Evolutionary conservation across 805 yeast genomes (phyloP).

Genomic region (Nakazawaea ishiwadae): DNA sequence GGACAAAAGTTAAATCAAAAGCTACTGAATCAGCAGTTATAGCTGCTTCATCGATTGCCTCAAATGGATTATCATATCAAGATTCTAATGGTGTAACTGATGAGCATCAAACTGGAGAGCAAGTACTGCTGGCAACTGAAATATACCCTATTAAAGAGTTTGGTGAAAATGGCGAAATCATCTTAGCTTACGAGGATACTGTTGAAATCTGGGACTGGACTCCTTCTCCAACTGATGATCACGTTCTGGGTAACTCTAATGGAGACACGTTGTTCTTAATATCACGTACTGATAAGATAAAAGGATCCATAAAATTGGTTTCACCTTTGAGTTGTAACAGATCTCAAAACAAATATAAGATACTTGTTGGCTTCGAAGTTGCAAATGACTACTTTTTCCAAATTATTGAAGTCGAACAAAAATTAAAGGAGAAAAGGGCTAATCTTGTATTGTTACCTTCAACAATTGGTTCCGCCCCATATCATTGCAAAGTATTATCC

Average conservation of each 20-base stretch:
- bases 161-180: conserved; percentile 34
- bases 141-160: conserved; percentile 20
- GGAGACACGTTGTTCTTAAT: conserved; percentile 25
- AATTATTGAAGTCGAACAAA: conserved; percentile 10
- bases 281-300: conserved; percentile 15
- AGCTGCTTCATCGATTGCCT: conserved; percentile 3
- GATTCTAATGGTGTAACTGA: too few relatives aligned
- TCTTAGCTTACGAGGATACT: conserved; percentile 21
- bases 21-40: conserved; percentile 8
- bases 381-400: conserved; percentile 13
- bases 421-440: conserved; percentile 14
- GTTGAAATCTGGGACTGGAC: conserved; percentile 39
- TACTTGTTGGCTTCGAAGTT: conserved; percentile 14
- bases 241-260: not conserved
- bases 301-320: conserved; percentile 14
- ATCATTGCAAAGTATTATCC: conserved; percentile 16
- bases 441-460: conserved; percentile 24
- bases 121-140: too few relatives aligned
- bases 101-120: too few relatives aligned
- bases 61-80: not conserved
- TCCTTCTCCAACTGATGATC: conserved; percentile 17
- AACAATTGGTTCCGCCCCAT: conserved; percentile 21
- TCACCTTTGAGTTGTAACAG: conserved; percentile 23
- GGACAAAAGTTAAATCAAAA: conserved; percentile 8
- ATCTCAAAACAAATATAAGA: conserved; percentile 17